These are phyloP conservation scores for Fusarium globosum DNA, from an alignment of 2,329 filamentous ascomycete genomes.

Conservation along the genomic window DNA sequence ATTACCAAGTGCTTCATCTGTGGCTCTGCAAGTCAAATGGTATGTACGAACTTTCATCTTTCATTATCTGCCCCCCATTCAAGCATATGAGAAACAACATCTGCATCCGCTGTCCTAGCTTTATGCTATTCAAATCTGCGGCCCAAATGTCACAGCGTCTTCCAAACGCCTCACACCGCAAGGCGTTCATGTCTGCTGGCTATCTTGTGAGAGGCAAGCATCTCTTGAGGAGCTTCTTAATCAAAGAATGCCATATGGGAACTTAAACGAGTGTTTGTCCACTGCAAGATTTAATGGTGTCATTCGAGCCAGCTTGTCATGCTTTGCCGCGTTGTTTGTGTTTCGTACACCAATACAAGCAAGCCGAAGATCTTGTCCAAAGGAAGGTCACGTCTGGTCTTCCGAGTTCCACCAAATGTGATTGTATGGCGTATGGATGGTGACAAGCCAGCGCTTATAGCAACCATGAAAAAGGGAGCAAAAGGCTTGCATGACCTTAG, in stretches of 20 bases:
- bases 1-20: background rate
- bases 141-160: background rate
- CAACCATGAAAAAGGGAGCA: constrained; percentile 18
- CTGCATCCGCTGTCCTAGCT: background rate
- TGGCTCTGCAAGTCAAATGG: background rate
- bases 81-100: background rate
- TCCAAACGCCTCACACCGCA: background rate
- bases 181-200: background rate
- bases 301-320: constrained; percentile 23
- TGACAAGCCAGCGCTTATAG: constrained; percentile 17
- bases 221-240: constrained; percentile 10
- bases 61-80: background rate
- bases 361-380: constrained; percentile 24
- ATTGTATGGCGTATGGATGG: constrained; percentile 21
- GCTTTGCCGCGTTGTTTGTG: constrained; percentile 22
- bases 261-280: constrained; percentile 25
- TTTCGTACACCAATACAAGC: constrained; percentile 19
- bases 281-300: constrained; percentile 29
- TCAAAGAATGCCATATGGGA: background rate
- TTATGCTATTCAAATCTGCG: background rate
- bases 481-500: constrained; percentile 7
- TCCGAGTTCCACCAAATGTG: constrained; percentile 31
- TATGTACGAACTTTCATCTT: constrained; percentile 19
- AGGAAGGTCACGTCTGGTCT: constrained; percentile 14
- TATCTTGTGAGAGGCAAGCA: constrained; percentile 8